Percentiles rank a stretch among this genome's conserved stretches.
Evolutionary conservation across 2,329 filamentous ascomycete species (phyloP).

Genomic region (Phialophora macrospora): DNA sequence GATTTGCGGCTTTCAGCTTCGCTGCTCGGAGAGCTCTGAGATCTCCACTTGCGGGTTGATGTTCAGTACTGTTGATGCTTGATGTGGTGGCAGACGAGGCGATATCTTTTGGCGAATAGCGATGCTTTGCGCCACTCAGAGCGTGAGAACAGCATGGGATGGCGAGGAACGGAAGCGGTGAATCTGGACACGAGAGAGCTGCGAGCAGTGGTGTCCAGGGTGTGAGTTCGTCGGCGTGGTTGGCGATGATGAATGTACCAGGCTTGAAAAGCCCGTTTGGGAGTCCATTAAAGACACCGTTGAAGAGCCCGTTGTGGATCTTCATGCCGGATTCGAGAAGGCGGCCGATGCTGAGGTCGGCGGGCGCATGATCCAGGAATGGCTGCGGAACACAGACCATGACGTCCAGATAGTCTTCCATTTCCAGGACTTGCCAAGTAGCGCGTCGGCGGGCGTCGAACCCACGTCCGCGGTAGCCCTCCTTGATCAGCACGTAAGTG

Average conservation of each 20-base stretch:
- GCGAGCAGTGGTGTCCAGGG: slow-evolving; percentile 93
- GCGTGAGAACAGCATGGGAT: slow-evolving; percentile 96
- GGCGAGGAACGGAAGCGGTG: slow-evolving; percentile 79
- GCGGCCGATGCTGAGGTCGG: slow-evolving; percentile 4
- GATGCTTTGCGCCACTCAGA: slow-evolving; percentile 74
- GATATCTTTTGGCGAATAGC: slow-evolving; percentile 51
- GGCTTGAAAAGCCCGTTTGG: slow-evolving; percentile 68
- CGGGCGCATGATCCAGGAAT: slow-evolving; percentile 43
- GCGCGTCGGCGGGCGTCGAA: slow-evolving; percentile 88
- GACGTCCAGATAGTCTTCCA: slow-evolving; percentile 56
- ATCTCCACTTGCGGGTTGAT: slow-evolving; percentile 48
- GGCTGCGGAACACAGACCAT: slow-evolving; percentile 64
- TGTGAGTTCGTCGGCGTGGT: slow-evolving; percentile 95
- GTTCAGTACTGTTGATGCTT: slow-evolving; percentile 26
- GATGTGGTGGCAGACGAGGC: slow-evolving; percentile 12
- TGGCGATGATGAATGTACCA: slow-evolving; percentile 90
- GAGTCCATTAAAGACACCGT: slow-evolving; percentile 24
- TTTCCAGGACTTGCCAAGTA: slow-evolving; percentile 76
- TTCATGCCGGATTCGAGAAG: background rate
- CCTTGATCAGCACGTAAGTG: slow-evolving; percentile 76
- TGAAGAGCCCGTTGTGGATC: slow-evolving; percentile 17
- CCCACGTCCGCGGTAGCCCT: slow-evolving; percentile 85
- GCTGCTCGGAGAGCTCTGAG: slow-evolving; percentile 47
- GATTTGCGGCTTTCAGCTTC: slow-evolving; percentile 45
- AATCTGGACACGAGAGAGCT: slow-evolving; percentile 58